A percentile compares a stretch with the other conserved stretches of the same genome.
These are phyloP conservation scores for Aspergillus affinis DNA, from an alignment of 495 filamentous ascomycete genomes.

Conservation along the genomic window DNA sequence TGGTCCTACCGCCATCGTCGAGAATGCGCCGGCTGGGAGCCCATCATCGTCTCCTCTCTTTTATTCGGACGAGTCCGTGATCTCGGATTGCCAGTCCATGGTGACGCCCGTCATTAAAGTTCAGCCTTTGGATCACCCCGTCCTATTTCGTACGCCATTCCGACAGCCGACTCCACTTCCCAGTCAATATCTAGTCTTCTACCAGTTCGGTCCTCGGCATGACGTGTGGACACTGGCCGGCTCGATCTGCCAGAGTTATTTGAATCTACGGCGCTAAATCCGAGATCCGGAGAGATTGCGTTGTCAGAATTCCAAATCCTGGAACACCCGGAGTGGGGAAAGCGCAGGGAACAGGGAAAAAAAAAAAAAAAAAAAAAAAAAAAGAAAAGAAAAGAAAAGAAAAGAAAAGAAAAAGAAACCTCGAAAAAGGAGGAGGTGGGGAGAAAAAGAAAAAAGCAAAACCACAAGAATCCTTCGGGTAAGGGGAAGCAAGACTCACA, in stretches of 20 bases:
- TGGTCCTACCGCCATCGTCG: no score
- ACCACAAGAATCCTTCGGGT: neutral
- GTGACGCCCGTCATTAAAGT: no score
- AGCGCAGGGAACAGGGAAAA: no score
- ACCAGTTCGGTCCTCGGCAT: neutral
- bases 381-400: slow-evolving; percentile 1
- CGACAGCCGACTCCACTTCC: neutral
- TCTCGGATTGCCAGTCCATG: no score
- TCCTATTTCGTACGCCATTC: no score
- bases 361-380: neutral
- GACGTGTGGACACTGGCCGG: neutral
- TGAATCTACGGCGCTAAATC: neutral
- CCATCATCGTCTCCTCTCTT: no score
- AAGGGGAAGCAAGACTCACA: neutral
- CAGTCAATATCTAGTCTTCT: neutral
- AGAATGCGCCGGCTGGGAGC: no score
- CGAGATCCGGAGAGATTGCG: neutral
- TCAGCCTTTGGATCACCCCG: no score
- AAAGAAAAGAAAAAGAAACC: neutral
- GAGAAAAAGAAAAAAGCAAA: slow-evolving; percentile 5
- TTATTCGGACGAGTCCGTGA: no score
- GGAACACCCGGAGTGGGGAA: neutral
- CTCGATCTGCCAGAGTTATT: no score
- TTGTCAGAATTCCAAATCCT: neutral
- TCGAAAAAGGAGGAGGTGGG: neutral